Evolutionary conservation across 805 yeast genomes (phyloP), one percentile per base, ranked within the genome.

Genomic region (Torulaspora delbrueckii): DNA sequence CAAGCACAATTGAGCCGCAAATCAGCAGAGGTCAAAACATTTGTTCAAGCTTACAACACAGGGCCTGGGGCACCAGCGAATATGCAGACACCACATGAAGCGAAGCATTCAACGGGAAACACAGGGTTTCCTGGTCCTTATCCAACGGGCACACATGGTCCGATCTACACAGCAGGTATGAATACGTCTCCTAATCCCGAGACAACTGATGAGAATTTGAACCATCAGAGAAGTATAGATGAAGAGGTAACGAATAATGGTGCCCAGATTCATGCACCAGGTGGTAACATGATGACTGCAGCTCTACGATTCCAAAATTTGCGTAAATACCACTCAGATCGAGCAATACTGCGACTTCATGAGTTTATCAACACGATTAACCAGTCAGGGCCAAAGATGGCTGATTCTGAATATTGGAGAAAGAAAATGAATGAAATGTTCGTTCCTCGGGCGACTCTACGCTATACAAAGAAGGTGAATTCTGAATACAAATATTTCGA

Each of bases 401-500:
- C 68, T 39, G 73, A 71, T 45, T 57, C 77, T 27, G 65, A 68
- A 3, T 78, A 73, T 57, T 78, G 85, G 82, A 66, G 71, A 47
- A 67, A 65, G 45, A 64, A 77, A 13, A 67, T 75, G 8, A 62
- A 63, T 4, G 82, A 79, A 34, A 74, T 71, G 50, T 82, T 80
- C 58, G 67, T 77, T 33, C 81, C 78, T 8, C 61, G 63, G 37
- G 81, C 82, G 1, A 62, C 70, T 5, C 54, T 79, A 27, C 65
- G 77, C 12, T 70, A 79, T 47, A 63, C 74, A 1, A 69, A 78
- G 32, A 72, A 73, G 47, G 66, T 70, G 37, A 71, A 70, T 9
- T 65, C 66, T 23, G 82, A 75, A 34, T 66, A 71, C 8, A 65
- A 79, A 46, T 82, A 75, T 52, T 86, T 80, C 61, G 90, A 81